phyloP scores from a whole-genome alignment of 331 rosid species.

The Malus hybrid region DNA sequence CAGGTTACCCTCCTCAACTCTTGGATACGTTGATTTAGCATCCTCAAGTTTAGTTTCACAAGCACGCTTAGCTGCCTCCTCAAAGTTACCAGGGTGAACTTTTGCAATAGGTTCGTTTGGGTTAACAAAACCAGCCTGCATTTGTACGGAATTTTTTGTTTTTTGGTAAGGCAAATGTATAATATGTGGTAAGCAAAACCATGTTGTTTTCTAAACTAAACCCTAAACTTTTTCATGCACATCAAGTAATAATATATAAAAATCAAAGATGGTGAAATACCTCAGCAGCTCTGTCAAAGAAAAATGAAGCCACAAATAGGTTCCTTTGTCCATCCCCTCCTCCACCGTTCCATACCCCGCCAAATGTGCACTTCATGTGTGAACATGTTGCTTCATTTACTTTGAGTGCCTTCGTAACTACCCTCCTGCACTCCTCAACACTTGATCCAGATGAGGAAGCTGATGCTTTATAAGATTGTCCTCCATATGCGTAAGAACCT shows the following conservation, averaged over 20 bases:
- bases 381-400: slow-evolving; percentile 64
- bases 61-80: slow-evolving; percentile 88
- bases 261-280: slow-evolving; percentile 30
- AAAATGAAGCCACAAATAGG: slow-evolving; percentile 93
- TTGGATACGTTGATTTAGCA: slow-evolving; percentile 52
- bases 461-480: slow-evolving; percentile 49
- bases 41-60: slow-evolving; percentile 67
- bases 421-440: slow-evolving; percentile 62
- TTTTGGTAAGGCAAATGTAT: neutral
- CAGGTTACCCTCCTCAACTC: slow-evolving; percentile 57
- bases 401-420: slow-evolving; percentile 71
- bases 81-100: slow-evolving; percentile 62
- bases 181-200: slow-evolving; percentile 17
- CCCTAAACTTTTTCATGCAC: neutral
- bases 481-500: slow-evolving; percentile 79
- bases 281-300: slow-evolving; percentile 99
- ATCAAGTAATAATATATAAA: neutral
- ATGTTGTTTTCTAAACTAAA: slow-evolving; percentile 6
- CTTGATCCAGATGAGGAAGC: slow-evolving; percentile 65
- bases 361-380: slow-evolving; percentile 95
- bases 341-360: slow-evolving; percentile 98
- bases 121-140: slow-evolving; percentile 86
- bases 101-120: slow-evolving; percentile 50
- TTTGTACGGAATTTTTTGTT: neutral
- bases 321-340: slow-evolving; percentile 96